Base-by-base conservation (phyloP, 108 stramenopile genomes). In the Skeletonema marinoi region DNA sequence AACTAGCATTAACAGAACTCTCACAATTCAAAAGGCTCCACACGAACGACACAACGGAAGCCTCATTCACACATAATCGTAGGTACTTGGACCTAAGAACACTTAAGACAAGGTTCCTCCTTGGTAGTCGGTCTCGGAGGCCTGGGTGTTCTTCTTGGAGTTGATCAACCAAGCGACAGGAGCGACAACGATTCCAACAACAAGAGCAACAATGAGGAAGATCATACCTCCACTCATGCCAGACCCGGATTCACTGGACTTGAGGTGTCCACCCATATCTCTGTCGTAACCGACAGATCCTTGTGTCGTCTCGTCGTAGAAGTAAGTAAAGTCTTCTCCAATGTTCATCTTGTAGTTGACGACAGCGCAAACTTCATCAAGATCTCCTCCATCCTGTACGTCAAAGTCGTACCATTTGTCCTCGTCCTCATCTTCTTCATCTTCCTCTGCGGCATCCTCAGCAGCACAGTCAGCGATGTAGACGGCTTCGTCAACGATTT, bases 351-450 rank as follows among this genome's bases (percentile, higher is more conserved):
- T 68, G 32, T 65, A 36, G 8, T 56, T 56, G 54, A 56, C 54
- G 29, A 56, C 25, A 56, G 21, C 19, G 60, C 81, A 82, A 14
- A 77, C 81, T 60, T 75, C 70, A n/a, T 76, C 42, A 8, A 82
- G 1, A 17, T 82, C 71, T 21, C 44, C 50, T 8, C 56, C 66
- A 16, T 76, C 60, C 3, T 82, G 41, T 51, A 82, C 71, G 60
- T 82, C 81, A 36, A 67, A 71, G 0, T 54, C 60, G 46, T 82
- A 76, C 70, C 75, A 82, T 29, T 13, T 32, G 30, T 82, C 71
- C 11, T 73, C 71, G 7, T 66, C 56, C 30, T 76, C 58, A 21
- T 76, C 51, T 7, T 54, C 65, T 9, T 21, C 54, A 10, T 56
- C 54, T 6, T 56, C 21, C 25, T 25, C 21, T 9, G 4, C 25